phyloP scores from a whole-genome alignment of 2,329 filamentous ascomycete species.

The Fusarium brachygibbosum region DNA sequence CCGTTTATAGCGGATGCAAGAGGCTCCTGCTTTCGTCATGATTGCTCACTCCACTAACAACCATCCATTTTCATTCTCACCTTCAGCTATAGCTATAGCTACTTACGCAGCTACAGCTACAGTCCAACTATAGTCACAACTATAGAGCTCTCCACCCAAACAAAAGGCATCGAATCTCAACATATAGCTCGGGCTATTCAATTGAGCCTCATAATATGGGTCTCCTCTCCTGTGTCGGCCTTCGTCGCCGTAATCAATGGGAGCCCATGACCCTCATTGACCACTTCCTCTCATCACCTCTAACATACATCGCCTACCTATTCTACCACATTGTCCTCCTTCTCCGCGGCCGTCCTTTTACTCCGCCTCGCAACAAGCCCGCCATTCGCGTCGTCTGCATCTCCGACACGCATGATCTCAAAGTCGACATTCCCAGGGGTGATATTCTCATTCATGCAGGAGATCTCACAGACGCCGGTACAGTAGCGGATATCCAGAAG shows the following conservation, averaged over 20 bases:
- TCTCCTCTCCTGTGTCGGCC: slow-evolving; percentile 60
- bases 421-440: slow-evolving; percentile 74
- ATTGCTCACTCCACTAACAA: background rate
- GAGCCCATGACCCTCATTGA: slow-evolving; percentile 69
- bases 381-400: slow-evolving; percentile 86
- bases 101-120: background rate
- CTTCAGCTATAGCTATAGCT: slow-evolving; percentile 2
- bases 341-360: slow-evolving; percentile 76
- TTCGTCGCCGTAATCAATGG: slow-evolving; percentile 64
- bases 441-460: slow-evolving; percentile 93
- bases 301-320: slow-evolving; percentile 72
- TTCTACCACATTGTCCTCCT: slow-evolving; percentile 74
- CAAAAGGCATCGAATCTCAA: background rate
- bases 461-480: slow-evolving; percentile 83
- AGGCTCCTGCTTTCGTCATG: slow-evolving; percentile 33
- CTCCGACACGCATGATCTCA: slow-evolving; percentile 85
- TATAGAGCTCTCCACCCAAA: slow-evolving; percentile 3
- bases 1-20: slow-evolving; percentile 1
- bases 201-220: slow-evolving; percentile 54
- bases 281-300: slow-evolving; percentile 75
- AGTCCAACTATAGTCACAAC: background rate
- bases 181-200: background rate
- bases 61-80: background rate
- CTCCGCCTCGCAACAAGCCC: slow-evolving; percentile 65
- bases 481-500: slow-evolving; percentile 79